Evolutionary conservation across 495 filamentous ascomycete genomes (phyloP), one percentile per base, ranked within the genome.

Genomic region (Neurospora pannonica): DNA sequence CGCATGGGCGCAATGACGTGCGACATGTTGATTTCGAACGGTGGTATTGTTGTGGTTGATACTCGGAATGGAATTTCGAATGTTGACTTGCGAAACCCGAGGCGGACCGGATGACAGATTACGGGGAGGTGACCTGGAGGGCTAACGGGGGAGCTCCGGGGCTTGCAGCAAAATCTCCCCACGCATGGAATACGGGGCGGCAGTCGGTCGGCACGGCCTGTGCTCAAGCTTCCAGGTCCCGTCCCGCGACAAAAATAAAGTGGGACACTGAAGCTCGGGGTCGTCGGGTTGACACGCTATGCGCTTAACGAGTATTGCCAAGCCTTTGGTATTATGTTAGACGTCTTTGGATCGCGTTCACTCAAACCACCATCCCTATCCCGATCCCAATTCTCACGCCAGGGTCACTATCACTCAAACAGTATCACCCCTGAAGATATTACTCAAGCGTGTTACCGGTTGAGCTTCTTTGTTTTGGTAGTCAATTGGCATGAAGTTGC

Each of bases 1-100:
- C 79, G 76, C 67, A 76, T 75, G 40, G 75, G 74, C 37, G 77
- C 73, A 31, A 71, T 70, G 69, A 76, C 72, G 67, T 77, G 79
- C 70, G 78, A 76, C 82, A 83, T 83, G 5, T 28, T 76, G 13
- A 9, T n/a, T 37, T 28, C 34, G 71, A 43, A 19, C 13, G 62
- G 34, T 71, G 76, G 72, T 31, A 28, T 7, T 24, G 70, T 38
- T n/a, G 38, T 4, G 34, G 24, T 21, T 43, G 34, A 40, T 15
- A 28, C 21, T 37, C 5, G 11, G 34, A 40, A 40, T 17, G 11
- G 43, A 70, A 17, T 54, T n/a, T 72, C 60, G 43, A 13, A 39
- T 21, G 39, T 38, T 21, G 70, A 71, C 62, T 75, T 62, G 24
- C 54, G 15, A 67, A 31, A 67, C 17, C 54, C 17, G 15, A 31